Evolutionary conservation across 805 yeast genomes (phyloP), one percentile per base, ranked within the genome.

Genomic region (Saccharomycopsis malanga): DNA sequence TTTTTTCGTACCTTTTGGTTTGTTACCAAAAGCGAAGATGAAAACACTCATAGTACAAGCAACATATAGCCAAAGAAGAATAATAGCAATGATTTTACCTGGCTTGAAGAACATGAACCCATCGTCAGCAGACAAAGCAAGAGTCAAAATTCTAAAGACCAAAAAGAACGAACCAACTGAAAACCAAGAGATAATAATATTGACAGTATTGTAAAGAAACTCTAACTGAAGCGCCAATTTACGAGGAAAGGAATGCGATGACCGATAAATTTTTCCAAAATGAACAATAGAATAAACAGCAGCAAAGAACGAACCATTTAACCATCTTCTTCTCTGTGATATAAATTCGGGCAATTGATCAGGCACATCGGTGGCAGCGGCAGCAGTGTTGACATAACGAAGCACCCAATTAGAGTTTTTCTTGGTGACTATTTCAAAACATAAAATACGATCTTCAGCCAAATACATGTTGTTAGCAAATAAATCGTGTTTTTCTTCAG

Each of bases 301-400:
- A 1, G 85, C 85, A 36, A 81, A 81, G 57, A 79, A 79, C 1
- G 84, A 78, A 39, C 85, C 85, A 58, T 79, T 79, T 49, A 80
- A 67, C 85, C 85, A 79, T 56, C 85, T 70, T 58, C 85, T 70
- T 53, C 85, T 70, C 60, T 79, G 85, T 34, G 77, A 68, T 41
- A 79, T 74, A 45, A 79, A 76, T 59, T 79, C 85, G 4, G 80
- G 76, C 46, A 80, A 64, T 4, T 69, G 68, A 41, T 76, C 81
- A 2, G 85, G 85, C 7, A 79, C 85, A 64, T 79, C 85, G 2
- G 85, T 79, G 55, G 79, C 84, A 1, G 84, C 85, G 55, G 72
- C 67, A 14, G 84, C 79, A 42, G 73, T 71, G 57, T 77, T 77
- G 57, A 80, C 78, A 58, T 79, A 79, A 21, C 82, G 63, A 54